Conservation (phyloP, 2,329 filamentous ascomycete species). For the Exophiala oligosperma region DNA sequence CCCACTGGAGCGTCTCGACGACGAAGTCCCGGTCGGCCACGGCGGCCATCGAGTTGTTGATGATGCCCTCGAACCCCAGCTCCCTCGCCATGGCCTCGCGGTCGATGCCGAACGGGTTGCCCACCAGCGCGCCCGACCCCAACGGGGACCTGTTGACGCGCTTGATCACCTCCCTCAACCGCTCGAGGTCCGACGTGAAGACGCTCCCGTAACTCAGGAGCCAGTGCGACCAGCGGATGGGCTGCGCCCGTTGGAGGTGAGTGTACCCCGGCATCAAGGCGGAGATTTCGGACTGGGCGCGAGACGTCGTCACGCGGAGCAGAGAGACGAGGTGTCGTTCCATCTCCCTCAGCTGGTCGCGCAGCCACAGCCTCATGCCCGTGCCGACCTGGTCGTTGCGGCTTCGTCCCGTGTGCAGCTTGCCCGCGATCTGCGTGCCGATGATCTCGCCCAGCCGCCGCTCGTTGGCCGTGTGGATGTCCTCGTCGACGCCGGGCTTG, state of each 20-base stretch:
- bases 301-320: conserved; percentile 65
- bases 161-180: conserved; percentile 69
- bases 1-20: conserved; percentile 79
- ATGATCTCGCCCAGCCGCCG: conserved; percentile 79
- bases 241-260: conserved; percentile 77
- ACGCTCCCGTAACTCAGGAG: conserved; percentile 72
- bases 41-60: conserved; percentile 73
- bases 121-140: conserved; percentile 74
- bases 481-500: conserved; percentile 41
- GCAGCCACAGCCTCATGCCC: conserved; percentile 87
- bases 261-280: conserved; percentile 86
- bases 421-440: conserved; percentile 77
- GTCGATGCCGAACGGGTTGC: conserved; percentile 80
- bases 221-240: conserved; percentile 81
- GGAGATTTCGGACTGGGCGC: conserved; percentile 74
- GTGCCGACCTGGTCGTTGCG: conserved; percentile 89
- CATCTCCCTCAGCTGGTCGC: conserved; percentile 70
- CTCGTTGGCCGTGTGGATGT: conserved; percentile 71
- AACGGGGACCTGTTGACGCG: conserved; percentile 73
- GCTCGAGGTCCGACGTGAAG: conserved; percentile 73
- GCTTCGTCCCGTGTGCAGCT: conserved; percentile 84
- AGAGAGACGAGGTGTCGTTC: conserved; percentile 69
- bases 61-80: conserved; percentile 72
- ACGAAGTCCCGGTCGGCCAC: conserved; percentile 81
- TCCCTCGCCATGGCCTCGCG: conserved; percentile 76